phyloP scores from a whole-genome alignment of 2,329 filamentous ascomycete species.

The Rhexocercosporidium sp. region DNA sequence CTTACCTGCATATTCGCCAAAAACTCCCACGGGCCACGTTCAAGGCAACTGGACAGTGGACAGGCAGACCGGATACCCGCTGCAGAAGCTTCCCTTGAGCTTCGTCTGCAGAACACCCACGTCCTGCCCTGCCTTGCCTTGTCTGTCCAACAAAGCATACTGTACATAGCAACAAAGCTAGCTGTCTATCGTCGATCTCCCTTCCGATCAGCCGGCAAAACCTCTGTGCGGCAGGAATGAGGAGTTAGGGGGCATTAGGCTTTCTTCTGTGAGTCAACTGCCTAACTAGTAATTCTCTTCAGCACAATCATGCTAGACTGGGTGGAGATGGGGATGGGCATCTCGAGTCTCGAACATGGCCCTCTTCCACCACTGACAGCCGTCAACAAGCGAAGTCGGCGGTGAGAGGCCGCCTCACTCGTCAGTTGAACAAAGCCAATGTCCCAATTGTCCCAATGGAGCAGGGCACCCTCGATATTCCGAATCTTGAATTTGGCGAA shows the following conservation, averaged over 20 bases:
- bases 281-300: neutral
- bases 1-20: constrained; percentile 30
- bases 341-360: constrained; percentile 1
- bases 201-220: constrained; percentile 17
- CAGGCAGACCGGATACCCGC: constrained; percentile 10
- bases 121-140: neutral
- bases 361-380: constrained; percentile 7
- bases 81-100: constrained; percentile 28
- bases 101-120: constrained; percentile 7
- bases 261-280: constrained; percentile 2
- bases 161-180: neutral
- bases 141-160: neutral
- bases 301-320: constrained; percentile 7
- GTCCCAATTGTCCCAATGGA: constrained; percentile 18
- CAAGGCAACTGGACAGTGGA: neutral
- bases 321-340: constrained; percentile 9
- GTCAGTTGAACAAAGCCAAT: constrained; percentile 19
- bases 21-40: constrained; percentile 24
- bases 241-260: neutral
- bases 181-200: constrained; percentile 16
- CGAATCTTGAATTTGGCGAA: constrained; percentile 31
- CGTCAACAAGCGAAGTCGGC: constrained; percentile 20
- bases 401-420: constrained; percentile 29
- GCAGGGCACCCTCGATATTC: constrained; percentile 20
- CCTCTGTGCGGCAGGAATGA: neutral